Percentiles rank a stretch among this genome's conserved stretches.
Conservation (phyloP, 2,329 filamentous ascomycete species). For the Helicocarpus griseus region DNA sequence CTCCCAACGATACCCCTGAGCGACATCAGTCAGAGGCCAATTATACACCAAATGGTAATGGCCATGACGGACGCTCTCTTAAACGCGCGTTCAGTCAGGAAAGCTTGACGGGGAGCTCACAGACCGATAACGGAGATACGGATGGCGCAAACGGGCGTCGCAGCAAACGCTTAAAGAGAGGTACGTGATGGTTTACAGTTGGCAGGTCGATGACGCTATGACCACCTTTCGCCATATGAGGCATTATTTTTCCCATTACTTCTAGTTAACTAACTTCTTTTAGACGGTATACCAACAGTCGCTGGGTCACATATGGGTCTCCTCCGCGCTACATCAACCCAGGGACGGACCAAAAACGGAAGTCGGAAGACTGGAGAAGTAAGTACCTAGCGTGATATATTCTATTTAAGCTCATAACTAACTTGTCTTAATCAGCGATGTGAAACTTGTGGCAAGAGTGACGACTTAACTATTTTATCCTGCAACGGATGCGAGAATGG, state of each 20-base stretch:
- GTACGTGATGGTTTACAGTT: slow-evolving; percentile 34
- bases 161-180: slow-evolving; percentile 89
- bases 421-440: slow-evolving; percentile 51
- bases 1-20: slow-evolving; percentile 57
- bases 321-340: slow-evolving; percentile 67
- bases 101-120: slow-evolving; percentile 32
- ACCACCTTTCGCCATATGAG: too few relatives aligned
- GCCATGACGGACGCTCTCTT: slow-evolving; percentile 46
- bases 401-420: slow-evolving; percentile 16
- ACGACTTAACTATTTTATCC: slow-evolving; percentile 62
- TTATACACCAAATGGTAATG: slow-evolving; percentile 44
- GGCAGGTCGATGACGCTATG: neutral
- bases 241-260: too few relatives aligned
- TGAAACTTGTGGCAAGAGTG: slow-evolving; percentile 72
- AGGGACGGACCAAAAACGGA: slow-evolving; percentile 45
- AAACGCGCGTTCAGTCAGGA: slow-evolving; percentile 68
- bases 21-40: slow-evolving; percentile 47
- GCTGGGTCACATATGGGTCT: slow-evolving; percentile 95
- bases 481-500: slow-evolving; percentile 90
- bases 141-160: slow-evolving; percentile 62
- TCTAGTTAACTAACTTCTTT: too few relatives aligned
- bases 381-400: slow-evolving; percentile 16
- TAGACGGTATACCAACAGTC: slow-evolving; percentile 51
- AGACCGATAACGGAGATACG: slow-evolving; percentile 40
- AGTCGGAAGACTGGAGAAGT: slow-evolving; percentile 51